Conservation (phyloP, 352 stramenopile species). For the Globisporangium polare region DNA sequence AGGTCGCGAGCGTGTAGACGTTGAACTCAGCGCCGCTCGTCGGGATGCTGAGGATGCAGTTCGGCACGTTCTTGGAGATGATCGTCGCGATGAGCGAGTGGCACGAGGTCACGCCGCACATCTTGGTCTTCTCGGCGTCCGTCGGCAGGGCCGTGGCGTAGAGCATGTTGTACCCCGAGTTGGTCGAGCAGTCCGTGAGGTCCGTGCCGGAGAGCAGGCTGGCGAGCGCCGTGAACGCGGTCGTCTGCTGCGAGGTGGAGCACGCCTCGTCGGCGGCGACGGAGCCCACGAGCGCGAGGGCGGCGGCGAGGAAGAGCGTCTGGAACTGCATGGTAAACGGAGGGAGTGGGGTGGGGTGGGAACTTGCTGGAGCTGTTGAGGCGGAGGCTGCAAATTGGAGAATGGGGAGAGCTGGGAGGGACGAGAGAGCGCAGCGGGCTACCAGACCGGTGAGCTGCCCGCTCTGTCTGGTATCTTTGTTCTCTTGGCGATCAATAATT, state of each 20-base stretch:
- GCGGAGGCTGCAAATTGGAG: constrained; percentile 10
- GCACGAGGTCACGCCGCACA: constrained; percentile 30
- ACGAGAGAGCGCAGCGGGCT: background rate
- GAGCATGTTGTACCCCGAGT: constrained; percentile 37
- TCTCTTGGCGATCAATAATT: background rate
- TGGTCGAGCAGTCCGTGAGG: constrained; percentile 19
- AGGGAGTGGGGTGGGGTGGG: background rate
- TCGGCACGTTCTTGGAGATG: constrained; percentile 20
- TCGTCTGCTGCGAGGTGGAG: constrained; percentile 14
- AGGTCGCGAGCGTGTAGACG: constrained; percentile 35
- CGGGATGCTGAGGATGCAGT: constrained; percentile 20
- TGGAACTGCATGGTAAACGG: constrained; percentile 6
- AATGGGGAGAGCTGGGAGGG: constrained; percentile 1
- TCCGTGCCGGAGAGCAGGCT: constrained; percentile 17
- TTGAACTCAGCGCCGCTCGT: constrained; percentile 29
- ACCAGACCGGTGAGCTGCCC: background rate
- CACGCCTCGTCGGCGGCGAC: constrained; percentile 14
- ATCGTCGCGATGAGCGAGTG: constrained; percentile 32
- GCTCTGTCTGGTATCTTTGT: background rate
- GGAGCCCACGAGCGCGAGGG: constrained; percentile 21
- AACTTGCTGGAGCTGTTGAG: constrained; percentile 12
- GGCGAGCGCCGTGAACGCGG: constrained; percentile 26
- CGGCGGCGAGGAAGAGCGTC: constrained; percentile 13
- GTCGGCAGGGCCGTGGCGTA: constrained; percentile 25
- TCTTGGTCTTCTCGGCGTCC: constrained; percentile 25